Percentiles rank a stretch among this genome's conserved stretches.
Conservation (phyloP, 805 yeast species). For the Schwanniomyces sp. region DNA sequence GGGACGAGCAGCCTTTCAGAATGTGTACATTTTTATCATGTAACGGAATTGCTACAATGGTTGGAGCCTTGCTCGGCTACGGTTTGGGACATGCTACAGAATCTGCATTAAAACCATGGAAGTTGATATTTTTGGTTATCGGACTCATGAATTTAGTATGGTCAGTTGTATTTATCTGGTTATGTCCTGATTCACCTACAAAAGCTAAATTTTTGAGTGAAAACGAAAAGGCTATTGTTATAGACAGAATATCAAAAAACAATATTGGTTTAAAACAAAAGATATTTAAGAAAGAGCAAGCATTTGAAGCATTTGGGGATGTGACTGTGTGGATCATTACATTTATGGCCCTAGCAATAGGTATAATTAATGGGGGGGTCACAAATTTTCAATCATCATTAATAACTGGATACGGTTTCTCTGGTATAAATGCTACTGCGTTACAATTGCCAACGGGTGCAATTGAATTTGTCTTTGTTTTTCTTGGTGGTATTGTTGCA, state of each 20-base stretch:
- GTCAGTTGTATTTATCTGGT: slow-evolving; percentile 16
- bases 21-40: slow-evolving; percentile 17
- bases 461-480: slow-evolving; percentile 23
- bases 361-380: slow-evolving; percentile 31
- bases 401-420: slow-evolving; percentile 24
- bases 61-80: slow-evolving; percentile 22
- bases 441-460: slow-evolving; percentile 30
- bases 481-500: slow-evolving; percentile 24
- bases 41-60: slow-evolving; percentile 19
- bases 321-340: slow-evolving; percentile 17
- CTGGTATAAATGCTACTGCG: slow-evolving; percentile 16
- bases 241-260: slow-evolving; percentile 14
- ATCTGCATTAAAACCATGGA: slow-evolving; percentile 17
- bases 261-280: slow-evolving; percentile 14
- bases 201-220: slow-evolving; percentile 15
- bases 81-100: slow-evolving; percentile 14
- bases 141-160: slow-evolving; percentile 13
- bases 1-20: slow-evolving; percentile 16
- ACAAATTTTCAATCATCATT: slow-evolving; percentile 28
- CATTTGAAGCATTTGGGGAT: slow-evolving; percentile 18
- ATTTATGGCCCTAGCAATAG: slow-evolving; percentile 21
- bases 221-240: slow-evolving; percentile 12
- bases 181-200: slow-evolving; percentile 20
- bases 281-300: slow-evolving; percentile 18
- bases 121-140: slow-evolving; percentile 20